Conservation (phyloP, 306 rosid species). For the Trifolium dubium region DNA sequence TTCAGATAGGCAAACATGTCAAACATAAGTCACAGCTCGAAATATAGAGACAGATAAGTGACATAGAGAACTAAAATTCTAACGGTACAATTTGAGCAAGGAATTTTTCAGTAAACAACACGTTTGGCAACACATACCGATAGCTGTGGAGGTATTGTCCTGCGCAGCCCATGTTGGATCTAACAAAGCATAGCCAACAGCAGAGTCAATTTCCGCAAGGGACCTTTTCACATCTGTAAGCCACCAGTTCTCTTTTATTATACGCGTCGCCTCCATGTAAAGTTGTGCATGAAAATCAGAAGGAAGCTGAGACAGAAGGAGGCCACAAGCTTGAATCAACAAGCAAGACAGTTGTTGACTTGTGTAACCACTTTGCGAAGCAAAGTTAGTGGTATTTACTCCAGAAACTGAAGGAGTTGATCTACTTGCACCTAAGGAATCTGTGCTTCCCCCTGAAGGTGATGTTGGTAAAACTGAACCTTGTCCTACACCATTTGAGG, state of each 20-base stretch:
- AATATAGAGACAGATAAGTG: constrained; percentile 15
- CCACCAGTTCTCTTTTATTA: constrained; percentile 99
- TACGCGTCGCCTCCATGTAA: constrained; percentile 86
- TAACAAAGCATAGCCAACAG: constrained; percentile 95
- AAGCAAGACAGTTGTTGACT: constrained; percentile 94
- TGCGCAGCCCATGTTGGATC: constrained; percentile 99
- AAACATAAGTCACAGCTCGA: constrained; percentile 10
- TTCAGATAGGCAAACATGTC: constrained; percentile 26
- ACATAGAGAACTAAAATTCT: constrained; percentile 22
- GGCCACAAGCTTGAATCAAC: constrained; percentile 98
- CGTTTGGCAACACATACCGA: constrained; percentile 61
- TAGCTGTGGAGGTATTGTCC: constrained; percentile 96
- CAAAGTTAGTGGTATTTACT: constrained; percentile 84
- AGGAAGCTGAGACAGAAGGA: constrained; percentile 94
- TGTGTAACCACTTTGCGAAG: constrained; percentile 94
- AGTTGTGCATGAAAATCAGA: constrained; percentile 87
- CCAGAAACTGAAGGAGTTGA: constrained; percentile 84
- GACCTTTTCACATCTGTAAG: constrained; percentile 81
- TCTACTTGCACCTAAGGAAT: constrained; percentile 88
- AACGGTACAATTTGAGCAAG: constrained; percentile 21
- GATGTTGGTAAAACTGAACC: constrained; percentile 91
- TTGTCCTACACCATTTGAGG: constrained; percentile 80
- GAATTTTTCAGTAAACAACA: constrained; percentile 9
- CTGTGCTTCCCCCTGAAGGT: constrained; percentile 99
- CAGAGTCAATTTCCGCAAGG: constrained; percentile 84